These are phyloP conservation scores for Cerrena zonata DNA, from an alignment of 1,284 basidiomycete species.

Conservation along the genomic window DNA sequence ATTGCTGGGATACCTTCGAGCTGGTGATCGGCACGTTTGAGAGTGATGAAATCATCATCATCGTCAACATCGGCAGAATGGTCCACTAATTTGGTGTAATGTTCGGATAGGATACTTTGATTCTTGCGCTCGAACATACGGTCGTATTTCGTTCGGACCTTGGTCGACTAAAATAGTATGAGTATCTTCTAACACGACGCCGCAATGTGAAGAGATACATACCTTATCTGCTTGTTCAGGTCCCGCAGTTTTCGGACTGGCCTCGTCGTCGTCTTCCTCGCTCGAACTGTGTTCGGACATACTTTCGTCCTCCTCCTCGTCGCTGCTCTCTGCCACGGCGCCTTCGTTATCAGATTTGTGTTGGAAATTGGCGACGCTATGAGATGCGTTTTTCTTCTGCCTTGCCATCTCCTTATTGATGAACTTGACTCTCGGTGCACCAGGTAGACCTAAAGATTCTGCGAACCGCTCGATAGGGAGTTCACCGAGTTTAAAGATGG, in stretches of 20 bases:
- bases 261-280: conserved; percentile 14
- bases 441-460: conserved; percentile 86
- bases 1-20: conserved; percentile 38
- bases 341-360: conserved; percentile 10
- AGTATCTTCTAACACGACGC: not conserved
- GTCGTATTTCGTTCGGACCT: conserved; percentile 91
- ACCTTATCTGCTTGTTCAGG: conserved; percentile 2
- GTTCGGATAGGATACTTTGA: conserved; percentile 86
- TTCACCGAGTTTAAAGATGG: conserved; percentile 81
- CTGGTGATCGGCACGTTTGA: conserved; percentile 86
- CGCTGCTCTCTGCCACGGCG: conserved; percentile 24
- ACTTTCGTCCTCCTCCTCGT: conserved; percentile 21
- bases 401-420: conserved; percentile 68
- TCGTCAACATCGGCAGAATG: conserved; percentile 38
- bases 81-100: conserved; percentile 86
- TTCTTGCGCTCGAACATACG: conserved; percentile 97
- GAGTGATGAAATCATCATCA: conserved; percentile 86
- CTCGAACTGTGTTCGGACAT: conserved; percentile 22
- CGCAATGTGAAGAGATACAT: not conserved
- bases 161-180: not conserved
- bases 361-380: conserved; percentile 17
- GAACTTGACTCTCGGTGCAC: conserved; percentile 94
- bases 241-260: conserved; percentile 3
- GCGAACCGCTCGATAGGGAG: conserved; percentile 84
- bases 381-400: conserved; percentile 68